phyloP scores from a whole-genome alignment of 1,139 yeast genomes.

The Yamadazyma diddensiae region DNA sequence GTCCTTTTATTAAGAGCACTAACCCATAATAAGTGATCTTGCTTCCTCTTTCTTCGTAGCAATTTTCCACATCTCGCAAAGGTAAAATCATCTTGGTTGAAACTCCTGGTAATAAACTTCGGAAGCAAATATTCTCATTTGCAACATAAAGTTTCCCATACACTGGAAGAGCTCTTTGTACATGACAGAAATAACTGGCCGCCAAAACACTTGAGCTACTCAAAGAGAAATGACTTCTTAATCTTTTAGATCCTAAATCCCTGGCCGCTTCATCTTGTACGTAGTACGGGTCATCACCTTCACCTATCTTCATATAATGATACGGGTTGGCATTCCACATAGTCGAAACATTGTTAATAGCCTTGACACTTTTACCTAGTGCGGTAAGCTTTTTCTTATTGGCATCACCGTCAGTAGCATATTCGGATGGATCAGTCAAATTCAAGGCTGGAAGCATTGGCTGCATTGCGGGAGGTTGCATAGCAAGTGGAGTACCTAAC shows the following conservation, averaged over 20 bases:
- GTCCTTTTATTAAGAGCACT: constrained; percentile 65
- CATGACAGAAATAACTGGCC: constrained; percentile 70
- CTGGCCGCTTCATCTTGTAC: constrained; percentile 43
- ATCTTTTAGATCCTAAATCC: constrained; percentile 48
- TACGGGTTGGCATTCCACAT: constrained; percentile 64
- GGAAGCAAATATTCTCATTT: constrained; percentile 63
- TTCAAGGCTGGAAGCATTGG: constrained; percentile 21
- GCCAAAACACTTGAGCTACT: constrained; percentile 49
- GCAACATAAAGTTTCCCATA: constrained; percentile 84
- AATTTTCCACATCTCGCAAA: constrained; percentile 63
- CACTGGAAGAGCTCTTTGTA: constrained; percentile 68
- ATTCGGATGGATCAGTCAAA: constrained; percentile 29
- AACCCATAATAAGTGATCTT: constrained; percentile 58
- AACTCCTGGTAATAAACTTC: constrained; percentile 77
- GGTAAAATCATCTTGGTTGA: constrained; percentile 86
- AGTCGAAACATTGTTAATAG: constrained; percentile 39
- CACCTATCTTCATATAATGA: constrained; percentile 48
- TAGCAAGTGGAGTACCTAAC: constrained; percentile 8
- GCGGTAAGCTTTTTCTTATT: constrained; percentile 18
- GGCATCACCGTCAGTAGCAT: constrained; percentile 14
- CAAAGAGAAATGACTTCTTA: constrained; percentile 64
- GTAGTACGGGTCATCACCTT: constrained; percentile 38
- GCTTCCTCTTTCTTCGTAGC: constrained; percentile 58
- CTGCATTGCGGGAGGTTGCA: constrained; percentile 8
- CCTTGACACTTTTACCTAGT: constrained; percentile 29